These are phyloP conservation scores for Neophaeococcomyces mojaviensis DNA, from an alignment of 2,329 filamentous ascomycete species.

Conservation along the genomic window DNA sequence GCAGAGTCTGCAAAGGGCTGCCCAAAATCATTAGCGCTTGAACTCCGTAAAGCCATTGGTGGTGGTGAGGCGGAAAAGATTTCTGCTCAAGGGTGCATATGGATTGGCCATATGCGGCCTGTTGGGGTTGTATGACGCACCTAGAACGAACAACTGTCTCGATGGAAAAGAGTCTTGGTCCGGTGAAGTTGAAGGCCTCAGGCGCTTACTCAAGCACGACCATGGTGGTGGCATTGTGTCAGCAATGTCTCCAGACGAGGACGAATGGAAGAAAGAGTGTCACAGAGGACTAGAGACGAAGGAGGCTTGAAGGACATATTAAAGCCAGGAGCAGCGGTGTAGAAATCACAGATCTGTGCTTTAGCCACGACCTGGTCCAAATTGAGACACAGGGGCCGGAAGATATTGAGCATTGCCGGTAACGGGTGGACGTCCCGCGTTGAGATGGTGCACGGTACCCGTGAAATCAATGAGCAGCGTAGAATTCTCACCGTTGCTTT, in stretches of 20 bases:
- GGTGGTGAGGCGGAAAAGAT: too few species aligned
- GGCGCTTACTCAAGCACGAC: background rate
- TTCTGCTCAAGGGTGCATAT: too few species aligned
- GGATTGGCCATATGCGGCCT: conserved; percentile 2
- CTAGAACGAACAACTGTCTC: conserved; percentile 47
- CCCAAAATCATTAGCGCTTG: conserved; percentile 15
- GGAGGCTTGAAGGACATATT: background rate
- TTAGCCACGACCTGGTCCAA: background rate
- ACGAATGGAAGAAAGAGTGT: background rate
- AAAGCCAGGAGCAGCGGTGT: background rate
- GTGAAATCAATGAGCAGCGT: conserved; percentile 1
- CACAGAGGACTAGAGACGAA: background rate
- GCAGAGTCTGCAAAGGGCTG: conserved; percentile 89
- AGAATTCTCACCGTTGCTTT: conserved; percentile 5
- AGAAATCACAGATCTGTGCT: background rate
- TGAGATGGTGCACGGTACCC: background rate
- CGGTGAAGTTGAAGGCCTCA: conserved; percentile 12
- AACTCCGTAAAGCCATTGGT: too few species aligned
- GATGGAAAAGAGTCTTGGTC: conserved; percentile 46
- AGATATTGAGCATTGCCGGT: background rate
- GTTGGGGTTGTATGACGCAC: conserved; percentile 29
- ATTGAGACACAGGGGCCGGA: background rate
- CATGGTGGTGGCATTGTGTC: background rate
- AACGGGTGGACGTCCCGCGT: background rate
- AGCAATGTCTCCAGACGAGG: background rate